Conservation (phyloP, 805 yeast genomes). For the Candida endomychidarum region DNA sequence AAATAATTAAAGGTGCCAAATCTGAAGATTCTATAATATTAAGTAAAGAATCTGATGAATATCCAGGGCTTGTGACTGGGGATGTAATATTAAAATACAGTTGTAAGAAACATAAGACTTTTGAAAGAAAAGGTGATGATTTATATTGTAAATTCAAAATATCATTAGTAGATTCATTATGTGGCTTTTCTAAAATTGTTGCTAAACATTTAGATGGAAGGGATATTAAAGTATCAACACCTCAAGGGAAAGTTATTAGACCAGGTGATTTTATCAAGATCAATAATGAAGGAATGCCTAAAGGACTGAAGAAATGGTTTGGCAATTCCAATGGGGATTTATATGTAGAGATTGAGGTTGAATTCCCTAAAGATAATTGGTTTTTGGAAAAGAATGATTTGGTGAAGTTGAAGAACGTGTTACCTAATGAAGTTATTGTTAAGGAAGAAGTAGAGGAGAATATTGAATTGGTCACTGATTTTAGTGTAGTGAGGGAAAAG, state of each 20-base stretch:
- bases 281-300: slow-evolving; percentile 83
- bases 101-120: slow-evolving; percentile 47
- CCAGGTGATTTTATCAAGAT: slow-evolving; percentile 72
- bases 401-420: slow-evolving; percentile 49
- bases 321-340: slow-evolving; percentile 57
- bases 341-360: slow-evolving; percentile 67
- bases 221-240: slow-evolving; percentile 59
- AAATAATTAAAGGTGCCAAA: slow-evolving; percentile 69
- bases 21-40: slow-evolving; percentile 61
- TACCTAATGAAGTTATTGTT: slow-evolving; percentile 43
- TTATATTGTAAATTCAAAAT: slow-evolving; percentile 59
- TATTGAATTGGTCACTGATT: slow-evolving; percentile 37
- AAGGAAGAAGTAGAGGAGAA: slow-evolving; percentile 31
- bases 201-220: slow-evolving; percentile 81
- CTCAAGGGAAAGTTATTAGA: slow-evolving; percentile 75
- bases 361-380: slow-evolving; percentile 87
- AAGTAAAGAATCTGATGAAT: slow-evolving; percentile 75
- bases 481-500: slow-evolving; percentile 23
- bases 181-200: slow-evolving; percentile 71
- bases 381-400: slow-evolving; percentile 70
- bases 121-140: slow-evolving; percentile 62
- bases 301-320: slow-evolving; percentile 36
- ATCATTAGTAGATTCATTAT: slow-evolving; percentile 76
- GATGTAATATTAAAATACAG: slow-evolving; percentile 67
- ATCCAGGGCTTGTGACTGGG: slow-evolving; percentile 70